Conservation (phyloP, 108 stramenopile genomes). For the Fragilaria crotonensis region DNA sequence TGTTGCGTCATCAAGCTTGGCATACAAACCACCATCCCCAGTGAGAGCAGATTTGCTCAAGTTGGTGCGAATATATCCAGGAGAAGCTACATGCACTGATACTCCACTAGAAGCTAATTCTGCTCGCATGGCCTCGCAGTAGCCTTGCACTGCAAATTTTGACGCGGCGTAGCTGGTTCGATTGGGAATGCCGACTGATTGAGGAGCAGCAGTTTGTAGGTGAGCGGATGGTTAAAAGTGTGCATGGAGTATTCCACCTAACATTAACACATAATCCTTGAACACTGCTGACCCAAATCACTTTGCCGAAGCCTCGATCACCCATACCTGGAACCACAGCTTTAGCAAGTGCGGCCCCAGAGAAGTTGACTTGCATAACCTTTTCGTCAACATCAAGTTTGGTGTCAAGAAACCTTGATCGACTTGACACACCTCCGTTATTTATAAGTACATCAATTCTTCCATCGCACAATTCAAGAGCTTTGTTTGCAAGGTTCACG, state of each 20-base stretch:
- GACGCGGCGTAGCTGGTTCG: conserved; percentile 73
- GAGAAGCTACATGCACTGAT: conserved; percentile 52
- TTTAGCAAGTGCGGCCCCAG: conserved; percentile 63
- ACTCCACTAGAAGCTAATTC: conserved; percentile 59
- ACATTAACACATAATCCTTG: conserved; percentile 47
- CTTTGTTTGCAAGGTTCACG: conserved; percentile 28
- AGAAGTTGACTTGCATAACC: conserved; percentile 82
- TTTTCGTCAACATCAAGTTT: conserved; percentile 54
- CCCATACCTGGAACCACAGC: conserved; percentile 65
- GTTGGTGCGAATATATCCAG: conserved; percentile 79
- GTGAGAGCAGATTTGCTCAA: conserved; percentile 52
- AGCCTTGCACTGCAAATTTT: conserved; percentile 85
- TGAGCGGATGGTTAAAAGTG: too few relatives aligned
- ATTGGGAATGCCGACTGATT: conserved; percentile 61
- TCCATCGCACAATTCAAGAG: conserved; percentile 3
- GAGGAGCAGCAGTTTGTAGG: not conserved
- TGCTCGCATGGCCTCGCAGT: conserved; percentile 69
- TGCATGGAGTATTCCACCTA: too few relatives aligned
- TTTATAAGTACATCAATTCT: conserved; percentile 64
- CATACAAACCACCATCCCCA: conserved; percentile 64
- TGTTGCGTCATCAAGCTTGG: conserved; percentile 69
- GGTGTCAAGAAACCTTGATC: conserved; percentile 70
- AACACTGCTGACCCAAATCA: conserved; percentile 71
- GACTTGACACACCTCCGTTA: conserved; percentile 73
- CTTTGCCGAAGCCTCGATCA: conserved; percentile 21